Base-by-base conservation (phyloP, 2,329 filamentous ascomycete species). In the Stagonosporopsis rhizophila region DNA sequence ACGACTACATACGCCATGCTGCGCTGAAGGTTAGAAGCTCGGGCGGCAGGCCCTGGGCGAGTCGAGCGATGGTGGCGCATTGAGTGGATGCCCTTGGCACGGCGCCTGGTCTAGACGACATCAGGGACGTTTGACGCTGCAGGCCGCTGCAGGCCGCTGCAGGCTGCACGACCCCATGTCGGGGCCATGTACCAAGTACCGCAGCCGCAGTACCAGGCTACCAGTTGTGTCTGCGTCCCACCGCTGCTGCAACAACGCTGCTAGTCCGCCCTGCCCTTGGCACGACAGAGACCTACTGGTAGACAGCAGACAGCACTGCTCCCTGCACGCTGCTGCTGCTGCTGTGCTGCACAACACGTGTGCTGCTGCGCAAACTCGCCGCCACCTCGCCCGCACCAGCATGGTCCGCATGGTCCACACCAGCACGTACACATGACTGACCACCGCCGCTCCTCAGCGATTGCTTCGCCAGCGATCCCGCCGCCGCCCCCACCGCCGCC, bases 401-500 rank as follows among this genome's bases (percentile, higher is more conserved):
- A 28, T 28, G 27, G 27, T 28, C 41, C 53, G 27, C 27, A 28
- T 28, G 27, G 27, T 28, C 41, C 53, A 56, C 47, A 49, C 49
- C 44, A 42, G 30, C 48, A 37, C 35, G 37, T 34, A 44, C 35
- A 44, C 59, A 69, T 68, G 66, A 61, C 64, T 44, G 69, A 69
- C 55, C 58, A 58, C 20, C 58, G 52, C 40, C 61, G 58, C 15
- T 46, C 53, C 44, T 48, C 59, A 53, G 59, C 61, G 30, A 52
- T 52, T 50, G 59, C 60, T 48, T 50, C 56, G 28, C 52, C 64
- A 19, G 47, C 59, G 45, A 70, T 71, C 61, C 72, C 70, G 44
- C 66, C 71, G 39, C 66, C 75, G 44, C 74, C 75, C 22, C 73
- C 73, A 47, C 70, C 72, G 46, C 73, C 75, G 42, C 73, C 71